Evolutionary conservation across 768 basidiomycete species (phyloP), one percentile per base, ranked within the genome.

Genomic region (Gloeostereum incarnatum): DNA sequence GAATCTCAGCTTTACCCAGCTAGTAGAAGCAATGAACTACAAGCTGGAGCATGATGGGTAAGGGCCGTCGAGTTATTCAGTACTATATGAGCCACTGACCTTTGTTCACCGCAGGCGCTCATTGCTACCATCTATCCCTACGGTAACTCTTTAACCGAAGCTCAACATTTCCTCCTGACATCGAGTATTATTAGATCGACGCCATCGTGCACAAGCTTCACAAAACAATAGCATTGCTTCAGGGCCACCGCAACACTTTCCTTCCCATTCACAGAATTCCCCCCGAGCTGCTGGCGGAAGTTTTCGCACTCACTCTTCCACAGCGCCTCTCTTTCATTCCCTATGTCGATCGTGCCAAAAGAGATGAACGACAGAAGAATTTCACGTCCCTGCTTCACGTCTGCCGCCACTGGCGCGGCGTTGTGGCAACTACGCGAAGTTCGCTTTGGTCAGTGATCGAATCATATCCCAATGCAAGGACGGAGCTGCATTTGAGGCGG

Each of bases 361-460:
- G n/a, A 22, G 6, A 6, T 18, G 8, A 35, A 16, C 8, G 9
- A 37, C 27, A 29, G 31, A 29, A 16, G 17, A 41, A 13, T 2
- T 14, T 5, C 24, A 16, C 14, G 3, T 7, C n/a, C 22, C 22
- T 48, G 11, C 27, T 43, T 30, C 24, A 40, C 5, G 44, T 45
- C 7, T 48, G 47, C 33, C 19, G 47, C 19, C 44, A 40, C 24
- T 48, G 44, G 44, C 33, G 47, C 42, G 47, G 47, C 30, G 38
- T 48, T 5, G 35, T 48, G n/a, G 47, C 47, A n/a, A 44, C 43
- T 13, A 34, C 32, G 9, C n/a, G n/a, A n/a, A 39, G 43, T 11
- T 31, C 20, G 4, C 10, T 47, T 5, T 47, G 46, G 46, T 44
- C 46, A 4, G 38, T 8, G 17, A 31, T 47, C 7, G 39, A 38